A percentile compares a stretch with the other conserved stretches of the same genome.
phyloP scores from a whole-genome alignment of 768 basidiomycete genomes.

The Cantharellus anzutake region DNA sequence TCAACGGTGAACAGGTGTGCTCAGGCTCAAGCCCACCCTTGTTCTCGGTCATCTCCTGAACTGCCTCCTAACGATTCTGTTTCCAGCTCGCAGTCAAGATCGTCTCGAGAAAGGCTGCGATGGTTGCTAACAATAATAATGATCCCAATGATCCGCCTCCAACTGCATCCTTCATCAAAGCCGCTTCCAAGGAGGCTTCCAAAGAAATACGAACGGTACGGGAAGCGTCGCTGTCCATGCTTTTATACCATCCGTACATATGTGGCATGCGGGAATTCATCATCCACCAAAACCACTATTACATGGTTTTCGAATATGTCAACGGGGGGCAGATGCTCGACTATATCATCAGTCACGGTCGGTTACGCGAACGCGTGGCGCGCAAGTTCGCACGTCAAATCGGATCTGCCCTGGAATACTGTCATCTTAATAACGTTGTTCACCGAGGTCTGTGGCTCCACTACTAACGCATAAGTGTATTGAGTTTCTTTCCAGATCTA shows the following conservation, averaged over 20 bases:
- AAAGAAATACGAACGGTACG: constrained; percentile 94
- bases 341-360: constrained; percentile 97
- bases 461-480: neutral
- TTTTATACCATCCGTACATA: constrained; percentile 95
- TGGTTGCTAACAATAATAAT: constrained; percentile 26
- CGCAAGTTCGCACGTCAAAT: constrained; percentile 97
- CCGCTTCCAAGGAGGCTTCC: constrained; percentile 73
- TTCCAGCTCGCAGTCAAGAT: constrained; percentile 94
- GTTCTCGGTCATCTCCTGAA: neutral
- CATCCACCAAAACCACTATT: constrained; percentile 93
- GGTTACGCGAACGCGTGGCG: constrained; percentile 85
- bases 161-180: constrained; percentile 43
- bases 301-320: constrained; percentile 98
- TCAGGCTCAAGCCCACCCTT: neutral
- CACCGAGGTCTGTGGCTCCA: constrained; percentile 38
- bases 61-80: neutral
- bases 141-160: constrained; percentile 14
- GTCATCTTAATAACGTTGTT: constrained; percentile 92
- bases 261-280: constrained; percentile 99
- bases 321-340: constrained; percentile 99
- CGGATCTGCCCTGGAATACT: constrained; percentile 88
- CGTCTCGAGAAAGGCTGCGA: constrained; percentile 66
- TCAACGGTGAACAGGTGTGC: constrained; percentile 76
- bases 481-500: constrained; percentile 29
- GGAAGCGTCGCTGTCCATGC: constrained; percentile 86